Conservation (phyloP, 352 stramenopile genomes). For the Phytophthora sp. region DNA sequence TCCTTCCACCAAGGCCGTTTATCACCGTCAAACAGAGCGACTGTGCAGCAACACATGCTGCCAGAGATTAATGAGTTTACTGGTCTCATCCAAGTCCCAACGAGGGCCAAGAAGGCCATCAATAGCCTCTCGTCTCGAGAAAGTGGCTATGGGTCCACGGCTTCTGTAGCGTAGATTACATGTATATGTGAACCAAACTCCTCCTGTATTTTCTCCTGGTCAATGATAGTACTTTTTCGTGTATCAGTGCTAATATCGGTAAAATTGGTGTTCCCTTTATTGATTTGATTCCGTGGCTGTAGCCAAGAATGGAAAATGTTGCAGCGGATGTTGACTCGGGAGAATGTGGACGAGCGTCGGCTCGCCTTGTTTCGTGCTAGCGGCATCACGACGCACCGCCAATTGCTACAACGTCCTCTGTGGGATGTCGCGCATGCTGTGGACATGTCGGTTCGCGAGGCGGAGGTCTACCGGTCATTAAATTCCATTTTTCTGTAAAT, state of each 20-base stretch:
- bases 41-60: constrained; percentile 50
- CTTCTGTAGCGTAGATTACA: constrained; percentile 14
- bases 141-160: constrained; percentile 24
- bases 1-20: constrained; percentile 73
- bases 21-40: constrained; percentile 45
- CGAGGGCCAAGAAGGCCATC: neutral
- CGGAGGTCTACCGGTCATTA: constrained; percentile 39
- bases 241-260: constrained; percentile 6
- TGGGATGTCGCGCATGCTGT: constrained; percentile 72
- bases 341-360: constrained; percentile 57
- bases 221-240: too few species aligned
- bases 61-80: constrained; percentile 77
- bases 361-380: constrained; percentile 53
- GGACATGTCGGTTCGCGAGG: constrained; percentile 68
- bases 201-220: too few species aligned
- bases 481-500: constrained; percentile 3
- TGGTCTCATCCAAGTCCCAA: constrained; percentile 42
- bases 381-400: constrained; percentile 58
- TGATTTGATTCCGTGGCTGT: neutral
- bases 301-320: constrained; percentile 54
- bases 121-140: constrained; percentile 9
- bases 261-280: neutral
- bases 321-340: constrained; percentile 55
- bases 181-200: too few species aligned
- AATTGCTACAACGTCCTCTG: constrained; percentile 56